A percentile compares a stretch with the other conserved stretches of the same genome.
These are phyloP conservation scores for Corchorus olitorius DNA, from an alignment of 345 rosid species.

Conservation along the genomic window DNA sequence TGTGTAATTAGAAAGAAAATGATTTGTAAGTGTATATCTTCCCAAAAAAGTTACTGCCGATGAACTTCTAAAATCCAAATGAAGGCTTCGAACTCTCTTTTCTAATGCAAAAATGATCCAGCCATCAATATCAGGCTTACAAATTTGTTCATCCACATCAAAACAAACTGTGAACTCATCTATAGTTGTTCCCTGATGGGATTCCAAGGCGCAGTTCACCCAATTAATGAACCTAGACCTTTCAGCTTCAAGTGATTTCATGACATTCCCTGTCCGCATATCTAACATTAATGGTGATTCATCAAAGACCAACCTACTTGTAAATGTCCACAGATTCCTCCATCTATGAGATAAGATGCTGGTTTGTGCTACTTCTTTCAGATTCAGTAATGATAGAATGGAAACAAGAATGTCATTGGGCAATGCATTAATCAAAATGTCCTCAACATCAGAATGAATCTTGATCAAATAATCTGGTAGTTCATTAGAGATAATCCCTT, in stretches of 20 bases:
- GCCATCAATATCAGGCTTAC: conserved; percentile 3
- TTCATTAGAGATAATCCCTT: too few relatives aligned
- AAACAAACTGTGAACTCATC: neutral
- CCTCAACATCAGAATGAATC: neutral
- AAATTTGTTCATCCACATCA: neutral
- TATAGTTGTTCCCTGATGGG: neutral
- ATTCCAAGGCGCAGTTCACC: conserved; percentile 19
- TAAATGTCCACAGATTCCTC: conserved; percentile 22
- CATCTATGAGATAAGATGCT: conserved; percentile 23
- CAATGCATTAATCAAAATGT: neutral
- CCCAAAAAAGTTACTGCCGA: too few relatives aligned
- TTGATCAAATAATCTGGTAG: neutral
- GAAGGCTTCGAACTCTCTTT: conserved; percentile 22
- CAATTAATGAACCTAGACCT: conserved; percentile 1
- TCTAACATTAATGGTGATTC: neutral
- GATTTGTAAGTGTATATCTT: conserved; percentile 7
- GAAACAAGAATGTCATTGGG: conserved; percentile 26
- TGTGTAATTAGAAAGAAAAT: neutral
- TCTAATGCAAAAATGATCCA: conserved; percentile 21
- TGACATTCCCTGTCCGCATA: neutral
- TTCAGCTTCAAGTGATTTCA: neutral
- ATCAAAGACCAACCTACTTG: conserved; percentile 15
- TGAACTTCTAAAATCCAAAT: conserved; percentile 1
- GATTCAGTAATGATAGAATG: conserved; percentile 12
- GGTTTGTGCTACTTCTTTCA: conserved; percentile 22